These are phyloP conservation scores for Sextonia rubra DNA, from an alignment of 164 flowering plant species.

Conservation along the genomic window DNA sequence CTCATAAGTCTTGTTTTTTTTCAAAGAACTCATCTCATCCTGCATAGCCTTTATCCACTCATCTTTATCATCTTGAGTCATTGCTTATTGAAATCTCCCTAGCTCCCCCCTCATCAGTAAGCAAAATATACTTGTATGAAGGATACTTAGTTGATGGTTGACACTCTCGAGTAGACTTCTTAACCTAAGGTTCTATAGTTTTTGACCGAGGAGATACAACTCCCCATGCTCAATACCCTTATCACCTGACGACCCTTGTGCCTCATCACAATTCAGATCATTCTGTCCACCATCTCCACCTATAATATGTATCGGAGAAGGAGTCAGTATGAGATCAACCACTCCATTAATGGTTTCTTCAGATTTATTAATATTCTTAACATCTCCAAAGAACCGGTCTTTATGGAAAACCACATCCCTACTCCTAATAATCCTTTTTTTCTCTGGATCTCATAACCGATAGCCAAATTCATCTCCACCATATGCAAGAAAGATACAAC, in stretches of 20 bases:
- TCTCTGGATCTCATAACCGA: constrained; percentile 3
- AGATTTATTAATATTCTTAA: too few relatives aligned
- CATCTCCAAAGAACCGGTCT: not conserved
- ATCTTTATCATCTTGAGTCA: too few relatives aligned
- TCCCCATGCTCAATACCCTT: constrained; percentile 6
- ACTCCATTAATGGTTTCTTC: too few relatives aligned
- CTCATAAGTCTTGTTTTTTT: not conserved
- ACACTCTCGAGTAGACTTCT: not conserved
- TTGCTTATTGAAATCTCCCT: too few relatives aligned
- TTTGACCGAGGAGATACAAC: not conserved
- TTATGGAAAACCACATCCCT: constrained; percentile 6
- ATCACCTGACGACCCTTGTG: too few relatives aligned
- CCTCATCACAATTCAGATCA: too few relatives aligned
- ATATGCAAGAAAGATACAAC: constrained; percentile 12
- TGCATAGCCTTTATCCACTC: too few relatives aligned
- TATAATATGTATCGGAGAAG: too few relatives aligned
- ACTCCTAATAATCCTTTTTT: constrained; percentile 4
- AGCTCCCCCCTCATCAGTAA: constrained; percentile 14
- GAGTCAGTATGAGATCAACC: too few relatives aligned
- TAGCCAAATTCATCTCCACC: constrained; percentile 6
- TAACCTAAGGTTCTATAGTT: constrained; percentile 8
- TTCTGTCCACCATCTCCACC: too few relatives aligned
- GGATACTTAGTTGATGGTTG: constrained; percentile 6
- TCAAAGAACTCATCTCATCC: not conserved
- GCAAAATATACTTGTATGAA: not conserved